Conservation (phyloP, 2,329 filamentous ascomycete genomes). For the Chrysoporthe puriensis region DNA sequence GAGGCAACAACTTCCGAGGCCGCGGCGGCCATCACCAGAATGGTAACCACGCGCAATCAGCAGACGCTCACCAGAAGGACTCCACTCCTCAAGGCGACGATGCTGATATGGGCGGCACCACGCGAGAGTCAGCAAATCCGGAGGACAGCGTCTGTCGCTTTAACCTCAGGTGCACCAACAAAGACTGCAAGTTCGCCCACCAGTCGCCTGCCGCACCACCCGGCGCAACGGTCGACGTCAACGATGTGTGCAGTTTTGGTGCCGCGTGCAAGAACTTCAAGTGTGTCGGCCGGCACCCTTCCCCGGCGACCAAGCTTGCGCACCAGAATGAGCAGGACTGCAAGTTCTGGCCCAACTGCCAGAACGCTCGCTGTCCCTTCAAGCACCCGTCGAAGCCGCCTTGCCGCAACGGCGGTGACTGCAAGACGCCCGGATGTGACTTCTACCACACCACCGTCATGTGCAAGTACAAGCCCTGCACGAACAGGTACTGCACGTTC, state of each 20-base stretch:
- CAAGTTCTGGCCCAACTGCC: constrained; percentile 90
- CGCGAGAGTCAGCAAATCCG: constrained; percentile 58
- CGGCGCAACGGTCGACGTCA: constrained; percentile 75
- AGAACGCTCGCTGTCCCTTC: constrained; percentile 86
- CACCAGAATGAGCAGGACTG: constrained; percentile 86
- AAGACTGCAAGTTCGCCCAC: constrained; percentile 90
- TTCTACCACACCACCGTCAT: constrained; percentile 84
- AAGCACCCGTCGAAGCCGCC: constrained; percentile 84
- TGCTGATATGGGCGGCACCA: constrained; percentile 62
- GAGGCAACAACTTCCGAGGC: constrained; percentile 58
- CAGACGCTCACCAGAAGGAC: constrained; percentile 41
- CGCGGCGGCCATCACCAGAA: constrained; percentile 49
- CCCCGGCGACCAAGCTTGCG: constrained; percentile 76
- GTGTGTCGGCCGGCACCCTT: constrained; percentile 89
- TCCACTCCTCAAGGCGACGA: constrained; percentile 51
- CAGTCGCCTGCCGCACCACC: constrained; percentile 89
- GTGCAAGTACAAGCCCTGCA: constrained; percentile 91
- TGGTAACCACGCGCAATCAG: constrained; percentile 38
- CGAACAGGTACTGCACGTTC: constrained; percentile 85
- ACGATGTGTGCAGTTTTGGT: constrained; percentile 80
- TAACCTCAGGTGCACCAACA: constrained; percentile 86
- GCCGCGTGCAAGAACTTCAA: constrained; percentile 95
- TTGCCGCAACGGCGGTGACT: constrained; percentile 90
- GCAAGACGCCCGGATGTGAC: constrained; percentile 79
- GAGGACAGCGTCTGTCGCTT: constrained; percentile 81